Conservation (phyloP, 2,329 filamentous ascomycete genomes). For the Xylariaceae sp. region DNA sequence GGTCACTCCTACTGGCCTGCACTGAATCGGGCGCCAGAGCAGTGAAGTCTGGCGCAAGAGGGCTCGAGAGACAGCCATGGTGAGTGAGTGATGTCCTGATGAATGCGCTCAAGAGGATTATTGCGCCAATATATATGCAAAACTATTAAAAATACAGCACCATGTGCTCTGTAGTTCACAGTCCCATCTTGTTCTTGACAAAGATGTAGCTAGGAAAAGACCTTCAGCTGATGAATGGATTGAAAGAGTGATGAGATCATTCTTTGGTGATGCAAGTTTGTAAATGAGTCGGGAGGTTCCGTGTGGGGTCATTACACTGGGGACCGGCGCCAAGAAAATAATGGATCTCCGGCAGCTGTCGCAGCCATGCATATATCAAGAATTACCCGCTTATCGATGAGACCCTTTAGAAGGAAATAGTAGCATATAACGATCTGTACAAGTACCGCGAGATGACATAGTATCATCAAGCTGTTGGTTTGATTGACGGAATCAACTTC, state of each 20-base stretch:
- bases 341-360: not conserved
- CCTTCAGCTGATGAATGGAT: not conserved
- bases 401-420: not conserved
- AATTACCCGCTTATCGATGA: not conserved
- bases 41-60: slow-evolving; percentile 11
- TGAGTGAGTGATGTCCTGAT: not conserved
- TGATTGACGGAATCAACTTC: not conserved
- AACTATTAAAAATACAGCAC: not conserved
- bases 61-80: slow-evolving; percentile 12
- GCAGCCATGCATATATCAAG: not conserved
- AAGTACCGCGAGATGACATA: not conserved
- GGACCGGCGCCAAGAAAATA: not conserved
- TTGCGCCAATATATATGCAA: not conserved
- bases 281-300: slow-evolving; percentile 6
- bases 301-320: not conserved
- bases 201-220: not conserved
- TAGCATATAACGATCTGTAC: not conserved
- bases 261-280: not conserved
- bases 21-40: slow-evolving; percentile 6
- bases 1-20: not conserved
- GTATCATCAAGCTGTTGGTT: not conserved
- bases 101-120: not conserved
- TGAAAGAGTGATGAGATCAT: slow-evolving; percentile 16
- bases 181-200: slow-evolving; percentile 7
- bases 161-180: not conserved